These are phyloP conservation scores for Ustilago lituana DNA, from an alignment of 1,284 basidiomycete species.

Conservation along the genomic window DNA sequence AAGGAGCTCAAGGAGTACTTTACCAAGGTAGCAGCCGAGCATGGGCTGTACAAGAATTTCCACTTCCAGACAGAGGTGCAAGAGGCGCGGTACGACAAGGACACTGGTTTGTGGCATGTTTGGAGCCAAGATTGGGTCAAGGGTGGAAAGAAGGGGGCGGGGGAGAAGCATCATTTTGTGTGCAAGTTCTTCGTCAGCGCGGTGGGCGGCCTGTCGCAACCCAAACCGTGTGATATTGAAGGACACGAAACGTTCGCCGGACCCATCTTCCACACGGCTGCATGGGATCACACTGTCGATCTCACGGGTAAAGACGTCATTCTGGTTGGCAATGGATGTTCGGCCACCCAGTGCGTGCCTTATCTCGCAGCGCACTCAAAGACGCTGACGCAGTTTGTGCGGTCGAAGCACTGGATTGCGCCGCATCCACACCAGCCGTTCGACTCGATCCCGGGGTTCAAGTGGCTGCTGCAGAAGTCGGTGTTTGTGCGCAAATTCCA, in stretches of 20 bases:
- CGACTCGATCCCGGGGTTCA: slow-evolving; percentile 49
- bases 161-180: slow-evolving; percentile 53
- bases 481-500: slow-evolving; percentile 50
- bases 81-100: slow-evolving; percentile 56
- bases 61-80: slow-evolving; percentile 55
- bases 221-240: slow-evolving; percentile 58
- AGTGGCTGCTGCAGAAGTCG: slow-evolving; percentile 52
- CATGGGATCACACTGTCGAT: slow-evolving; percentile 65
- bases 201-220: slow-evolving; percentile 62
- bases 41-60: slow-evolving; percentile 49
- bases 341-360: slow-evolving; percentile 61
- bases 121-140: slow-evolving; percentile 39
- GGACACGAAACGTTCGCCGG: slow-evolving; percentile 63
- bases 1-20: slow-evolving; percentile 60
- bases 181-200: slow-evolving; percentile 60
- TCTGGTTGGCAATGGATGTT: slow-evolving; percentile 65
- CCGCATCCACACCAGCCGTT: slow-evolving; percentile 52
- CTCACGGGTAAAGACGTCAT: slow-evolving; percentile 65
- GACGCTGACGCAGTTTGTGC: slow-evolving; percentile 58
- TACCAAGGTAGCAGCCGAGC: slow-evolving; percentile 52
- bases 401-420: slow-evolving; percentile 63
- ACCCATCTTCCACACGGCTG: slow-evolving; percentile 66
- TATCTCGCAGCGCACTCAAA: slow-evolving; percentile 53
- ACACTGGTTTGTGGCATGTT: slow-evolving; percentile 62
- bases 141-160: background rate